phyloP scores from a whole-genome alignment of 768 basidiomycete species.

The Antrodiella citrinella region DNA sequence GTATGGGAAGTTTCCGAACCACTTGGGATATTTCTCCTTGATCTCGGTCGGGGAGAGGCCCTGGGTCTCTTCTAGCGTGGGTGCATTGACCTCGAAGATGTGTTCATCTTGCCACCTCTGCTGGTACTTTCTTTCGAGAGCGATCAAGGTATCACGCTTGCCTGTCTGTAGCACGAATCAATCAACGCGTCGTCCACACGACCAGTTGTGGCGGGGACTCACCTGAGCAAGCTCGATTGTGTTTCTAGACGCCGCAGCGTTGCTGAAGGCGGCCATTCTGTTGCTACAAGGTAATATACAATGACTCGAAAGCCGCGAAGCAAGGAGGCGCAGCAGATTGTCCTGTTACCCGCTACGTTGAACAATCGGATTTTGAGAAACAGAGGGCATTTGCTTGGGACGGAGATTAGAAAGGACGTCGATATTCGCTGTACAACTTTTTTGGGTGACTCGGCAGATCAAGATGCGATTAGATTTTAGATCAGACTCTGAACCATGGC shows the following conservation, averaged over 20 bases:
- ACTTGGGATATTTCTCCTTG: constrained; percentile 79
- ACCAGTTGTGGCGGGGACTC: constrained; percentile 3
- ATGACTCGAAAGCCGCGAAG: neutral
- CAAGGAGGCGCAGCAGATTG: neutral
- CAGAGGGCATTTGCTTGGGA: too few relatives aligned
- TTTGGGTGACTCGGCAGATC: too few relatives aligned
- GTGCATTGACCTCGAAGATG: constrained; percentile 82
- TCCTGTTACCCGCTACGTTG: neutral
- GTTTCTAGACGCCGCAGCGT: constrained; percentile 13
- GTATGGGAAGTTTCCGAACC: constrained; percentile 95
- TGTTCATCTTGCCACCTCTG: constrained; percentile 67
- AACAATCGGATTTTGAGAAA: neutral
- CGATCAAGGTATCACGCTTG: constrained; percentile 83
- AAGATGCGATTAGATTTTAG: too few relatives aligned
- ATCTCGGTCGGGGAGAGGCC: constrained; percentile 61
- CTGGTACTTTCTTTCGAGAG: constrained; percentile 82
- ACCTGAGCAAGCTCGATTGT: constrained; percentile 27
- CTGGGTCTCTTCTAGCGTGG: constrained; percentile 53
- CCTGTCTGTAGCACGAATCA: constrained; percentile 53
- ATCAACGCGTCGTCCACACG: neutral
- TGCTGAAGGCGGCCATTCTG: neutral
- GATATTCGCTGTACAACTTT: too few relatives aligned
- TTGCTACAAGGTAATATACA: neutral
- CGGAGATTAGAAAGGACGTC: too few relatives aligned
- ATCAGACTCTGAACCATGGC: too few relatives aligned